Evolutionary conservation across 495 filamentous ascomycete species (phyloP), one percentile per base, ranked within the genome.

Genomic region (Bombardia bombarda): DNA sequence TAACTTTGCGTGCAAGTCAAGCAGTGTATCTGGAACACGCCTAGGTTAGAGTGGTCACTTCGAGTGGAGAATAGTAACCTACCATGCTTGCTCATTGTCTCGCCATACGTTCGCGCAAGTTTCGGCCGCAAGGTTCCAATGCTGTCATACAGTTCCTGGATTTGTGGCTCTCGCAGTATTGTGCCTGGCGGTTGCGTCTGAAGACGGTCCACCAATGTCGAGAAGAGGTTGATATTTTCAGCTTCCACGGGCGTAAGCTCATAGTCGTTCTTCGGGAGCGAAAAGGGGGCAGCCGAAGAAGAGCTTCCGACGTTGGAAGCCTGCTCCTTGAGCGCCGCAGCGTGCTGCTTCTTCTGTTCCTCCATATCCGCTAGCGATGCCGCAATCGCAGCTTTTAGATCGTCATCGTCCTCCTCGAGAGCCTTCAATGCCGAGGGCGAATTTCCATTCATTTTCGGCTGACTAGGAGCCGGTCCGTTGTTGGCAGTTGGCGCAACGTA

Each of bases 51-150:
- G 77, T 79, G 49, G 28, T 47, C n/a, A 39, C 17, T 48, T 73
- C 61, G 20, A 21, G 44, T 9, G 4, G 23, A 40, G 8, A 31
- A 47, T 23, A 36, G 7, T 28, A 32, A 8, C 12, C 58, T 70
- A 87, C 89, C 90, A 61, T 97, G 92, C 64, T 97, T 98, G 75
- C 90, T 97, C 92, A 97, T 97, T 1, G 92, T 97, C 66, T 98
- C 92, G 28, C 92, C 92, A 65, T 96, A 97, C 7, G 90, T 96
- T 42, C 92, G 78, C 13, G 93, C 93, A 40, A 98, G 69, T 63
- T 98, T 98, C 2, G 92, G 92, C 37, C 92, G 79, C 45, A 98
- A 70, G 3, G 86, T 67, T 10, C 93, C 90, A 52, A 98, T 96
- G 56, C 89, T 92, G 47, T 97, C 93, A 58, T 98, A 98, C 7